Percentiles rank a stretch among this genome's conserved stretches.
Evolutionary conservation across 192 early-diverging fungal species (phyloP).

Genomic region (Entrophospora sp.): DNA sequence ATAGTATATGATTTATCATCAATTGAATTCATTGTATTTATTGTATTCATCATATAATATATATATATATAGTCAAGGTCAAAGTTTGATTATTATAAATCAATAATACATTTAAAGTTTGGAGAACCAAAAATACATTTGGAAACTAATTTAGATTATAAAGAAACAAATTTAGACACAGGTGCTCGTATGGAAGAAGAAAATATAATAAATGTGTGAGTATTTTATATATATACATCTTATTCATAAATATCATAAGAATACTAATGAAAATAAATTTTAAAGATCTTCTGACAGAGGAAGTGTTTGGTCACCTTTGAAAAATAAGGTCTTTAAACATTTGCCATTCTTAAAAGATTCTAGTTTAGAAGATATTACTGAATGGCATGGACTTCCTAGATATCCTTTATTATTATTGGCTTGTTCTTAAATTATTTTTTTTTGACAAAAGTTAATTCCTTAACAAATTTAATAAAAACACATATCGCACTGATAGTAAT

Average conservation of each 20-base stretch:
- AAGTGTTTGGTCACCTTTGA: too few relatives aligned
- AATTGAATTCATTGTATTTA: background rate
- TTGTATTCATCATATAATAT: background rate
- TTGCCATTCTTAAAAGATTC: background rate
- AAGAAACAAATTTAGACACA: conserved; percentile 12
- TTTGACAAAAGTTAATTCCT: background rate
- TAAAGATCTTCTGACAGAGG: too few relatives aligned
- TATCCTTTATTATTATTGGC: conserved; percentile 25
- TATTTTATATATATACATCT: background rate
- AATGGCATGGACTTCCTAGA: conserved; percentile 56
- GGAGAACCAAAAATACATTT: conserved; percentile 46
- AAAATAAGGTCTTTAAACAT: background rate
- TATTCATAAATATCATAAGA: background rate
- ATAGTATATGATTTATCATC: background rate
- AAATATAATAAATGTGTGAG: background rate
- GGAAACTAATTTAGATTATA: conserved; percentile 56
- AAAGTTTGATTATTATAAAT: conserved; percentile 47
- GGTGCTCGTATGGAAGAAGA: background rate
- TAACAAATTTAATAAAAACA: conserved; percentile 23
- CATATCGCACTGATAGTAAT: conserved; percentile 15
- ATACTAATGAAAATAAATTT: too few relatives aligned
- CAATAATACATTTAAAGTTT: conserved; percentile 42
- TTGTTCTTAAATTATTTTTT: background rate
- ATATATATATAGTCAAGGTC: conserved; percentile 38
- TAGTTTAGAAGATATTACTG: conserved; percentile 20